phyloP scores from a whole-genome alignment of 495 filamentous ascomycete genomes.

The Clavariopsis aquatica region DNA sequence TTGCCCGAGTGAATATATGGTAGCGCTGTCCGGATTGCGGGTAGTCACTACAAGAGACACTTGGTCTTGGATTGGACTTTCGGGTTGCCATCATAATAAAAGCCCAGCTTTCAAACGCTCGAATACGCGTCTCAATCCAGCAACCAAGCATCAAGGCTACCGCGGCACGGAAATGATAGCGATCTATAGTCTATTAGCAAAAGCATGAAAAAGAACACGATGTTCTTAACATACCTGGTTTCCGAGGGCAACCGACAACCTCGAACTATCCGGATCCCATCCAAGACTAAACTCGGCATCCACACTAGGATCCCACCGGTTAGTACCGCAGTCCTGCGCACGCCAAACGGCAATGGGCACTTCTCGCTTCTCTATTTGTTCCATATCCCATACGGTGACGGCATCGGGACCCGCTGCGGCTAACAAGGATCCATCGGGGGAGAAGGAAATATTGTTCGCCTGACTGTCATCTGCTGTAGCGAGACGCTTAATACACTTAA shows the following conservation, averaged over 20 bases:
- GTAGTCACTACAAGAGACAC: neutral
- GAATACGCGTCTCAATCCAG: neutral
- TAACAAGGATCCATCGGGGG: conserved; percentile 19
- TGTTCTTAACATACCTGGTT: conserved; percentile 58
- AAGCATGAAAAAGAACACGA: neutral
- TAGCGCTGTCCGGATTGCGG: too few relatives aligned
- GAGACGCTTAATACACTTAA: conserved; percentile 24
- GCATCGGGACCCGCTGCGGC: conserved; percentile 22
- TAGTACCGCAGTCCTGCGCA: conserved; percentile 37
- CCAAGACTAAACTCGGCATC: conserved; percentile 56
- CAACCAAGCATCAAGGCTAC: conserved; percentile 3
- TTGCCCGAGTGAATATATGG: too few relatives aligned
- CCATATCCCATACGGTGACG: conserved; percentile 29
- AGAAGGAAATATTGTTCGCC: conserved; percentile 20
- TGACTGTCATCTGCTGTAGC: conserved; percentile 8
- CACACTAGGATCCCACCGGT: conserved; percentile 25
- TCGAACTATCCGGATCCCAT: conserved; percentile 77
- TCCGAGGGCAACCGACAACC: conserved; percentile 70
- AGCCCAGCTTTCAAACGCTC: neutral
- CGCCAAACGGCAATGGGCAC: conserved; percentile 20
- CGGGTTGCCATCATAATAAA: neutral
- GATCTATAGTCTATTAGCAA: conserved; percentile 31
- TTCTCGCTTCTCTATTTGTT: conserved; percentile 15
- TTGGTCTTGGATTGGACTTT: neutral
- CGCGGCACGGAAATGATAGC: conserved; percentile 31